Base-by-base conservation (phyloP, 805 yeast species). In the Wickerhamiella siamensis region DNA sequence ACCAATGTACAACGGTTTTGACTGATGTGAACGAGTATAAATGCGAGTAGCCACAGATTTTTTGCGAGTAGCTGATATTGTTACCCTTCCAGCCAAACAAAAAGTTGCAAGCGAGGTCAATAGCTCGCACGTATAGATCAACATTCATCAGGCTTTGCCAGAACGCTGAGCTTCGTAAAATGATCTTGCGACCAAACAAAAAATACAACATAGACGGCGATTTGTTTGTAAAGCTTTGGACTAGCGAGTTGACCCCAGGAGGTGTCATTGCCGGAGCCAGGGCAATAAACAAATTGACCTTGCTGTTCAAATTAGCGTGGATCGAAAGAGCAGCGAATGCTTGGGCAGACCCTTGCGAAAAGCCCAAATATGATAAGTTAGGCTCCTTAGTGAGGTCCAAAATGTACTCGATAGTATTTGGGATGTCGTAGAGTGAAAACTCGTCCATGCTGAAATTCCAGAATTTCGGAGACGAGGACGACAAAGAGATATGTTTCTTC, bases 241-340 rank as follows among this genome's bases (percentile, higher is more conserved):
- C 63, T 53, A 77, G 73, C 47, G 87, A 82, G 47, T 77, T 75
- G 33, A 87, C 65, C 2, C 94, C 91, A 35, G 76, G 79, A 0
- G 97, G 97, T 0, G 94, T 79, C 70, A 88, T 79, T 1, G 96
- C 96, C 0, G 97, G 97, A 0, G 95, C 83, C 48, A 87, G 71
- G 2, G 94, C 95, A 43, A 87, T 74, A 47, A 87, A 79, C 40
- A 59, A 60, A 14, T 67, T 62, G 33, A 75, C 64, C 48, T 71
- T 57, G 50, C 59, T 50, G 57, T 82, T 83, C 43, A 87, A 65
- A 2, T 68, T 66, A 5, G 79, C 76, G 54, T 77, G 74, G 15
- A 64, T 58, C 0, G 91, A 72, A 18, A 84, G 63, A 9, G 93
- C 70, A 0, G 94, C 95, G 58, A 87, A 78, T 33, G 84, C 84